Evolutionary conservation across 139 green algal species (phyloP), one percentile per base, ranked within the genome.

Genomic region (Dunaliella sp.): DNA sequence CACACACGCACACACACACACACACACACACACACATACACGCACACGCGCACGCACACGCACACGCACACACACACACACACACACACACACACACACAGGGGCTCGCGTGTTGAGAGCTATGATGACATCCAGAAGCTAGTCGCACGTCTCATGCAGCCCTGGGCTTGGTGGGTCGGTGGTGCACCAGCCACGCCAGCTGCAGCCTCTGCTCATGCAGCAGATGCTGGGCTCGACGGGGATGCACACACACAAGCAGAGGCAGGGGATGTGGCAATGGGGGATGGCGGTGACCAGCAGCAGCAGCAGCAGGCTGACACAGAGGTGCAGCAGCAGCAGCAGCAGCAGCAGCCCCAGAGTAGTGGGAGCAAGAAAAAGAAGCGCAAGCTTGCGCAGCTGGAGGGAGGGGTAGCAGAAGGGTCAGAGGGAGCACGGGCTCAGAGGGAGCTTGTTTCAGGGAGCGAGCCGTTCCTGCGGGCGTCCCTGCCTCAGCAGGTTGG

Each of bases 401-500:
- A 72, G 83, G 59, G 76, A 25, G 81, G 16, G 59, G 81, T 77
- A 28, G 34, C 3, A 36, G 35, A 21, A 75, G 81, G 48, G 1
- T 24, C n/a, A 37, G 76, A 31, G 21, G 73, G 65, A 65, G 65
- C 31, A 72, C n/a, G n/a, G 81, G 48, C 2, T 24, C n/a, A 37
- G 76, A 31, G 21, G 73, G 65, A 65, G 65, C 31, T n/a, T n/a
- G n/a, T n/a, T n/a, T n/a, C n/a, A 26, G 83, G 34, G 30, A 31
- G n/a, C 22, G 84, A 87, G 77, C 77, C 85, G 1, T 84, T 88
- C 33, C 58, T 88, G 87, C 96, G 98, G 88, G 99, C 99, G 82
- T 91, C 99, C 36, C 91, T 99, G 26, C 95, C 97, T 1, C 90
- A 96, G 31, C 97, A 99, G 93, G 95, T 97, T 77, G 2, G 87